Evolutionary conservation across 108 stramenopile genomes (phyloP).

Genomic region (Nannochloropsis salina): DNA sequence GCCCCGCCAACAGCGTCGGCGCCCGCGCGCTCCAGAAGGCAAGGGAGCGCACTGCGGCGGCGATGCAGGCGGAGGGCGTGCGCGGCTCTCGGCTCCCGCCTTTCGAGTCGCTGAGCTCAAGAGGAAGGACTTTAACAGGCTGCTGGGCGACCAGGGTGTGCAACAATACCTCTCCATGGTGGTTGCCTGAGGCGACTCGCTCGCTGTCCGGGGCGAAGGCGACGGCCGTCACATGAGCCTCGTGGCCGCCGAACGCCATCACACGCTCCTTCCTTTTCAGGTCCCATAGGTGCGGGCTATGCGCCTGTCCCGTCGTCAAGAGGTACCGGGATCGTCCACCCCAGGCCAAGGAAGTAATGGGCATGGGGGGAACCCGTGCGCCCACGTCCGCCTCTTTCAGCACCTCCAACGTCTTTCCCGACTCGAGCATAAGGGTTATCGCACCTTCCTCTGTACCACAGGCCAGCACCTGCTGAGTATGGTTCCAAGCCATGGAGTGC

Average conservation of each 20-base stretch:
- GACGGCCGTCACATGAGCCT: neutral
- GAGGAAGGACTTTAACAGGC: neutral
- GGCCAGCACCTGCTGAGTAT: neutral
- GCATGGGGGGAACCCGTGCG: neutral
- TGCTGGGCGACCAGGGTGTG: neutral
- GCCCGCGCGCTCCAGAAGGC: neutral
- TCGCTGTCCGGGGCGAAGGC: neutral
- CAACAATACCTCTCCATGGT: neutral
- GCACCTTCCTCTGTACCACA: neutral
- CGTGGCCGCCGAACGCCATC: neutral
- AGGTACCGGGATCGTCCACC: neutral
- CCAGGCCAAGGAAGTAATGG: neutral
- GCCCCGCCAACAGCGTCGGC: neutral
- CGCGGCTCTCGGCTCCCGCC: neutral
- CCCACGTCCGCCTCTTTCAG: neutral
- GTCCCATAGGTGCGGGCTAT: neutral
- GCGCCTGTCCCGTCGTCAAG: neutral
- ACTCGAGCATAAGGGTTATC: neutral
- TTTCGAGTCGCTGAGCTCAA: neutral
- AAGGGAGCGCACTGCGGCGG: slow-evolving; percentile 5
- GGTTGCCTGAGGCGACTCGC: neutral
- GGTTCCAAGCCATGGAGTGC: neutral
- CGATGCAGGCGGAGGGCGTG: neutral
- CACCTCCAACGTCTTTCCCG: slow-evolving; percentile 19
- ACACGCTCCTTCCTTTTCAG: slow-evolving; percentile 1